phyloP scores from a whole-genome alignment of 2,329 filamentous ascomycete genomes.

The Trichoderma semiorbis region DNA sequence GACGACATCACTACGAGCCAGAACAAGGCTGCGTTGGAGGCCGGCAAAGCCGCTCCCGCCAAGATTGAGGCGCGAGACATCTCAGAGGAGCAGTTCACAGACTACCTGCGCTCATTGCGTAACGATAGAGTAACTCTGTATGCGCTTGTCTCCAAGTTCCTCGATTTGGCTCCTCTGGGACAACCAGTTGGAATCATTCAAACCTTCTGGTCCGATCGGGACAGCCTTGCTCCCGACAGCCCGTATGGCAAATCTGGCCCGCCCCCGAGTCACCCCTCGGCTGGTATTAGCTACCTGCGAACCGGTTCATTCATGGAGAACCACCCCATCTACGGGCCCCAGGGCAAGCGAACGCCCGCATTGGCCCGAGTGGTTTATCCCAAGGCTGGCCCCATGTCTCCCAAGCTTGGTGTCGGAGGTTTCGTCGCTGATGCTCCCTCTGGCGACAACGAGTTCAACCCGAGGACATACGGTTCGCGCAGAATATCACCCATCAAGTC shows the following conservation, averaged over 20 bases:
- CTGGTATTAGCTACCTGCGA: slow-evolving; percentile 59
- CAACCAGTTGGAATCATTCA: slow-evolving; percentile 29
- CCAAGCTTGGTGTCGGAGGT: slow-evolving; percentile 53
- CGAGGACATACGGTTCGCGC: slow-evolving; percentile 20
- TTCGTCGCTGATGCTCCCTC: slow-evolving; percentile 46
- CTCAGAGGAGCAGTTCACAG: slow-evolving; percentile 48
- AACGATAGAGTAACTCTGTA: slow-evolving; percentile 50
- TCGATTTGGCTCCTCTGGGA: slow-evolving; percentile 57
- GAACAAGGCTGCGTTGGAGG: slow-evolving; percentile 38
- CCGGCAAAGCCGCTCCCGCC: slow-evolving; percentile 31
- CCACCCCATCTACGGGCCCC: slow-evolving; percentile 60
- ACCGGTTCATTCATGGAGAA: slow-evolving; percentile 54
- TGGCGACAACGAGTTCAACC: slow-evolving; percentile 44
- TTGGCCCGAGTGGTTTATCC: slow-evolving; percentile 51
- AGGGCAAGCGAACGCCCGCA: slow-evolving; percentile 47
- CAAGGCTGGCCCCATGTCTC: slow-evolving; percentile 30
- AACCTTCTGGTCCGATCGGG: slow-evolving; percentile 26
- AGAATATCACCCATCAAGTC: slow-evolving; percentile 23
- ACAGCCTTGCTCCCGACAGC: slow-evolving; percentile 29
- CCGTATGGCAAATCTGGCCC: slow-evolving; percentile 54
- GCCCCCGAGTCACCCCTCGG: slow-evolving; percentile 60
- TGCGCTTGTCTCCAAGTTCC: slow-evolving; percentile 54
- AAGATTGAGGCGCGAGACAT: slow-evolving; percentile 37
- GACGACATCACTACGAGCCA: slow-evolving; percentile 41
- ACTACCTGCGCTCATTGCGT: slow-evolving; percentile 53